Evolutionary conservation across 1,139 yeast genomes (phyloP).

Genomic region (Nakaseomyces kungkrabaensis): DNA sequence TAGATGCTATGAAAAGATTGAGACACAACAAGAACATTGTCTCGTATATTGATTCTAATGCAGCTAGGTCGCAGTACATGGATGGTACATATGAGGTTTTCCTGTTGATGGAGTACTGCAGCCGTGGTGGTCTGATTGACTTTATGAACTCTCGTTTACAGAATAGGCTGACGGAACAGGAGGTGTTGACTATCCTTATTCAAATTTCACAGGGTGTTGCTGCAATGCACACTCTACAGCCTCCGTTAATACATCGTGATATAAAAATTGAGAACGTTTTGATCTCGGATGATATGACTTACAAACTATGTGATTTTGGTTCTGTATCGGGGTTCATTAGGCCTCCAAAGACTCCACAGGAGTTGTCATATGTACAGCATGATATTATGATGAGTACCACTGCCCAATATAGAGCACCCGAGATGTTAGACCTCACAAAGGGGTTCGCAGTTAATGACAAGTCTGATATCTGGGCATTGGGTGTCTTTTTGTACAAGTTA

Average conservation of each 20-base stretch:
- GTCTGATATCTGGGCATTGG: conserved; percentile 78
- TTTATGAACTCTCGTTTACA: conserved; percentile 64
- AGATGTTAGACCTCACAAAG: conserved; percentile 64
- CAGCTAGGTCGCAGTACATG: conserved; percentile 44
- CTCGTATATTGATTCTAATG: conserved; percentile 66
- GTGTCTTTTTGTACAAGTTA: conserved; percentile 64
- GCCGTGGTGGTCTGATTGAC: conserved; percentile 60
- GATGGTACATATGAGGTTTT: conserved; percentile 58
- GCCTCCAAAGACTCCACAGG: conserved; percentile 58
- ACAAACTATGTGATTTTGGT: conserved; percentile 71
- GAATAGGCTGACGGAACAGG: conserved; percentile 51
- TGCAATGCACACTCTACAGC: conserved; percentile 56
- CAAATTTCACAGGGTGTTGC: conserved; percentile 60
- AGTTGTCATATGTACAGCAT: conserved; percentile 48
- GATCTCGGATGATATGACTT: conserved; percentile 45
- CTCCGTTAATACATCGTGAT: conserved; percentile 59
- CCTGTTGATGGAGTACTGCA: conserved; percentile 69
- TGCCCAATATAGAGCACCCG: conserved; percentile 76
- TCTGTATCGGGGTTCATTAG: conserved; percentile 52
- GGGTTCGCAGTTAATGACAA: conserved; percentile 65
- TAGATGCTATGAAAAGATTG: conserved; percentile 63
- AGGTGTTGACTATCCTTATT: conserved; percentile 55
- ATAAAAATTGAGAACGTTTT: conserved; percentile 72
- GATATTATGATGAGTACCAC: conserved; percentile 71
- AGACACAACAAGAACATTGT: conserved; percentile 51